Conservation (phyloP, 306 rosid species). For the Neltuma alba region DNA sequence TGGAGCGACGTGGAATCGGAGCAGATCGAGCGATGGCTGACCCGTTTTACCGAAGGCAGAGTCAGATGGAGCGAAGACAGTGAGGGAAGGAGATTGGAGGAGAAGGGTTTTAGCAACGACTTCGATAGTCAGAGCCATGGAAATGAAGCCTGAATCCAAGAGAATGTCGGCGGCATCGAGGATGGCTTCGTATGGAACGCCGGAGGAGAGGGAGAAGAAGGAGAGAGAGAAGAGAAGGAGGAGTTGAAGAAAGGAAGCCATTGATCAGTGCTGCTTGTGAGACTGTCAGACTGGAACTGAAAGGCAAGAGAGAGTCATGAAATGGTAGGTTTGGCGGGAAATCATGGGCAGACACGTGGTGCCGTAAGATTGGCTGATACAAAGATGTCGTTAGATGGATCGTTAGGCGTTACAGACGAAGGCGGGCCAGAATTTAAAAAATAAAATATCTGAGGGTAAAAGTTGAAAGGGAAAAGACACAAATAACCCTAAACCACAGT, state of each 20-base stretch:
- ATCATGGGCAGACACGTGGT: slow-evolving; percentile 29
- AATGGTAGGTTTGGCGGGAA: slow-evolving; percentile 36
- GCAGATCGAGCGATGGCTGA: slow-evolving; percentile 82
- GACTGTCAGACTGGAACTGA: background rate
- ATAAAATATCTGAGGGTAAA: background rate
- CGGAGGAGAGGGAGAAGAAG: slow-evolving; percentile 39
- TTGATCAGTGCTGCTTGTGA: slow-evolving; percentile 32
- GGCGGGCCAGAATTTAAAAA: background rate
- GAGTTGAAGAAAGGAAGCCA: slow-evolving; percentile 48
- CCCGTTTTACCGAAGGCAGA: slow-evolving; percentile 63
- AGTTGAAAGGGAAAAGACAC: background rate
- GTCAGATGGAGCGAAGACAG: slow-evolving; percentile 84
- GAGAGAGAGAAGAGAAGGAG: slow-evolving; percentile 27
- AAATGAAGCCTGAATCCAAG: slow-evolving; percentile 61
- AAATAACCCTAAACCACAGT: background rate
- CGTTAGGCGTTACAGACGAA: slow-evolving; percentile 14
- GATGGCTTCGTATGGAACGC: slow-evolving; percentile 54
- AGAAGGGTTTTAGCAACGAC: slow-evolving; percentile 52
- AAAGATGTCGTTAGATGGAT: slow-evolving; percentile 24
- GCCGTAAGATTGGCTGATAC: slow-evolving; percentile 22
- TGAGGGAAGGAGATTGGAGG: slow-evolving; percentile 58
- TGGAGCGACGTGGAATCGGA: slow-evolving; percentile 66
- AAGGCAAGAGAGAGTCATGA: background rate
- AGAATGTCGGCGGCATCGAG: slow-evolving; percentile 73
- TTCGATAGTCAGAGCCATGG: slow-evolving; percentile 83